phyloP scores from a whole-genome alignment of 805 yeast genomes.

The Lipomyces sp. region DNA sequence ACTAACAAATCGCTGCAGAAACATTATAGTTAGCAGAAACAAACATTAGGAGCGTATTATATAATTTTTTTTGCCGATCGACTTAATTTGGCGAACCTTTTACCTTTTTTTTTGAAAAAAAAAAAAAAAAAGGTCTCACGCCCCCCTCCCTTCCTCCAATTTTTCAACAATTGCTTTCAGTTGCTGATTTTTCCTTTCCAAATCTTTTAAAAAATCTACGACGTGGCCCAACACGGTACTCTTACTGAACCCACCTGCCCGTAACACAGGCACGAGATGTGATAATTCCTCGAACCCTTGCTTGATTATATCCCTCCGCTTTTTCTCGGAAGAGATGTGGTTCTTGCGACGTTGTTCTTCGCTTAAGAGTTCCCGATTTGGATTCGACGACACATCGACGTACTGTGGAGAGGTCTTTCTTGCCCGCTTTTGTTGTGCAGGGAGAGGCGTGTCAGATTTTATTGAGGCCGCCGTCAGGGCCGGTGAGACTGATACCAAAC shows the following conservation, averaged over 20 bases:
- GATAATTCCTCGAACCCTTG: constrained; percentile 47
- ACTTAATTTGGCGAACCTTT: not conserved
- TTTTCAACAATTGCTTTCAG: constrained; percentile 20
- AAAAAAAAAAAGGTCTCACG: not conserved
- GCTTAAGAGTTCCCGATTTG: constrained; percentile 40
- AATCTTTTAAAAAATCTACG: constrained; percentile 22
- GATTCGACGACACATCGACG: not conserved
- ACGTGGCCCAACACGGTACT: constrained; percentile 33
- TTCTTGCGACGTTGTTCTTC: constrained; percentile 49
- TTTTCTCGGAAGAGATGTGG: constrained; percentile 50
- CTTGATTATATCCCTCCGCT: constrained; percentile 49
- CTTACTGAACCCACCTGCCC: constrained; percentile 37
- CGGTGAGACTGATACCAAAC: constrained; percentile 6
- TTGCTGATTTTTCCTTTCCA: constrained; percentile 28
- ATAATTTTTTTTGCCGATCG: not conserved
- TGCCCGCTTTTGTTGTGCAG: constrained; percentile 8
- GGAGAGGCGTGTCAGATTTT: not conserved
- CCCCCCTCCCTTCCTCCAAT: constrained; percentile 1
- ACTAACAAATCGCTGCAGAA: not conserved
- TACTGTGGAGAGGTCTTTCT: not conserved
- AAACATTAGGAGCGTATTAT: too few relatives aligned
- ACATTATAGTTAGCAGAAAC: not conserved
- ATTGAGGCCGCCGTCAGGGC: not conserved
- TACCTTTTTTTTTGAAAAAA: too few relatives aligned
- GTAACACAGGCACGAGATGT: constrained; percentile 45